These are phyloP conservation scores for Ceratobasidium sp. DNA, from an alignment of 1,284 basidiomycete species.

Conservation along the genomic window DNA sequence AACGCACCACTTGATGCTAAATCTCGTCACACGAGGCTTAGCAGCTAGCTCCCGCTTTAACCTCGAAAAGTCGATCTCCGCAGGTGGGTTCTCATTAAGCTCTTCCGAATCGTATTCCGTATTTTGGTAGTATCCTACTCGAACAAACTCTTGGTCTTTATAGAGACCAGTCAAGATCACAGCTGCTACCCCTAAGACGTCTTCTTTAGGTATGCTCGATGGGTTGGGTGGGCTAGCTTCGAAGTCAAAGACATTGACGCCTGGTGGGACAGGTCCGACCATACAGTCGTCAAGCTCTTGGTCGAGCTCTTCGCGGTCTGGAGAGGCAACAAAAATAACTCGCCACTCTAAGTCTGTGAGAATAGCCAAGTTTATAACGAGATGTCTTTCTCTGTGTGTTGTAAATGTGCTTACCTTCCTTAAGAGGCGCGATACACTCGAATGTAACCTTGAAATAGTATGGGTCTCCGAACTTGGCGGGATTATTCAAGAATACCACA, in stretches of 20 bases:
- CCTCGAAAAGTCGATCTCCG: slow-evolving; percentile 80
- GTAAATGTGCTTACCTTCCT: slow-evolving; percentile 75
- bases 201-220: slow-evolving; percentile 82
- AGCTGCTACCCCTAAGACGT: slow-evolving; percentile 91
- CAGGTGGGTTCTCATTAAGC: slow-evolving; percentile 81
- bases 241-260: slow-evolving; percentile 98
- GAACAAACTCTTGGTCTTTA: slow-evolving; percentile 96
- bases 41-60: slow-evolving; percentile 90
- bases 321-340: slow-evolving; percentile 96
- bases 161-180: slow-evolving; percentile 93
- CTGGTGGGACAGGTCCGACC: slow-evolving; percentile 94
- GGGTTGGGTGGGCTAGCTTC: slow-evolving; percentile 80
- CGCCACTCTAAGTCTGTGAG: slow-evolving; percentile 94
- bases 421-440: slow-evolving; percentile 93
- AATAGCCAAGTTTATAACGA: too few relatives aligned
- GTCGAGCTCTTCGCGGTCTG: slow-evolving; percentile 91
- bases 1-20: slow-evolving; percentile 81
- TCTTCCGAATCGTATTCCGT: slow-evolving; percentile 97
- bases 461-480: slow-evolving; percentile 89
- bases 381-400: neutral
- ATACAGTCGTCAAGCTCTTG: slow-evolving; percentile 97
- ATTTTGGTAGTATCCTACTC: slow-evolving; percentile 99
- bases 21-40: slow-evolving; percentile 94
- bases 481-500: slow-evolving; percentile 89
- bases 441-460: slow-evolving; percentile 98